Conservation (phyloP, 1,284 basidiomycete species). For the Ustilago loliicola region DNA sequence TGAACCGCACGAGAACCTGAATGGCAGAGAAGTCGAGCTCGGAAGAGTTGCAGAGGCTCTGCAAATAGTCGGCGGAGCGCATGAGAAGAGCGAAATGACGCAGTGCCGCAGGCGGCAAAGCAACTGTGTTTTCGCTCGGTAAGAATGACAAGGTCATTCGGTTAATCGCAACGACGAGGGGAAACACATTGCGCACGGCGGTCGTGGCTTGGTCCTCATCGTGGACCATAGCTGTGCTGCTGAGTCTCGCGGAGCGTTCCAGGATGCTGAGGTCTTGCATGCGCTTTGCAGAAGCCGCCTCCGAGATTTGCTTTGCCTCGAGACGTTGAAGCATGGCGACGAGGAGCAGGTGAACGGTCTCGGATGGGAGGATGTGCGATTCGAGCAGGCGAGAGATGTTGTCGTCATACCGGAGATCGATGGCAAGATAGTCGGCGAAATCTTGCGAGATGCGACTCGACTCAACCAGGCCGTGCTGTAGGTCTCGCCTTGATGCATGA, state of each 20-base stretch:
- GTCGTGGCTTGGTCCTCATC: slow-evolving; percentile 44
- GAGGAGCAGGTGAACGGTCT: slow-evolving; percentile 24
- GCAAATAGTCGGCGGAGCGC: slow-evolving; percentile 38
- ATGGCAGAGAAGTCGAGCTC: slow-evolving; percentile 57
- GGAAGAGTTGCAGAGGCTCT: slow-evolving; percentile 29
- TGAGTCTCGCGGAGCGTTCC: slow-evolving; percentile 43
- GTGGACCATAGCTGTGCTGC: slow-evolving; percentile 27
- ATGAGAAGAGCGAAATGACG: slow-evolving; percentile 35
- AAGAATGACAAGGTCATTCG: slow-evolving; percentile 19
- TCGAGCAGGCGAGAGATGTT: slow-evolving; percentile 28
- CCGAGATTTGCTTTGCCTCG: slow-evolving; percentile 14
- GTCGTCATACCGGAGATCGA: slow-evolving; percentile 47
- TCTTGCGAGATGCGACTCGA: slow-evolving; percentile 18
- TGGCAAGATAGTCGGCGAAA: slow-evolving; percentile 20
- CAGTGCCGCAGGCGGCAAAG: slow-evolving; percentile 12
- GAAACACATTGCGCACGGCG: slow-evolving; percentile 44
- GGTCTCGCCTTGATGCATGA: neutral
- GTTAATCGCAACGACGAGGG: slow-evolving; percentile 26
- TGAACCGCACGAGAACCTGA: slow-evolving; percentile 49
- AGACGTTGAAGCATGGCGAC: slow-evolving; percentile 30
- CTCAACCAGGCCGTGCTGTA: slow-evolving; percentile 15
- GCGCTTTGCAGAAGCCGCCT: slow-evolving; percentile 36
- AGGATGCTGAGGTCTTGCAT: slow-evolving; percentile 43
- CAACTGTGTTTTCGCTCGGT: neutral
- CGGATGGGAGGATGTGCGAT: slow-evolving; percentile 4